Evolutionary conservation across 805 yeast species (phyloP), one percentile per base, ranked within the genome.

Genomic region (Wickerhamiella azymoides): DNA sequence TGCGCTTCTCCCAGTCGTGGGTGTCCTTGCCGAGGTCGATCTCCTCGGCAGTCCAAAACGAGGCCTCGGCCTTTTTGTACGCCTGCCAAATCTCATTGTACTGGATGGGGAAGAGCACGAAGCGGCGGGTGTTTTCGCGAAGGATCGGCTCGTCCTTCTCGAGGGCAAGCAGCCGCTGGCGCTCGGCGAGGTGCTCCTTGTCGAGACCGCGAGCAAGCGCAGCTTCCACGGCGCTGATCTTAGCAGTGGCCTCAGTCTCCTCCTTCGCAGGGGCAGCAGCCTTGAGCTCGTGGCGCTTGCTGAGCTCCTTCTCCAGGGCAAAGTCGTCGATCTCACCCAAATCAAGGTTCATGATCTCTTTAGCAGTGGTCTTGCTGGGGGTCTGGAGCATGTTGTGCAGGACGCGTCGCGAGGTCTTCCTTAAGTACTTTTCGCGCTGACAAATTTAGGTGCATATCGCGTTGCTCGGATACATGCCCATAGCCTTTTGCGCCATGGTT

Each of bases 31-130:
- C 79, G 53, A 89, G 76, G 67, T 89, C 98, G 54, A 89, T 86
- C 70, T 92, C 98, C 71, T 89, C 98, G 40, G 97, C 96, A 36
- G 97, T 92, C 98, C 98, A 89, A 75, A 89, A 89, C 5, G 97
- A 89, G 13, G 98, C 98, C 73, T 92, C 98, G 43, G 97, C 96
- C 69, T 89, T 85, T 73, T 89, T 89, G 70, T 89, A 89, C 73
- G 93, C 88, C 67, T 89, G 95, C 97, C 97, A 89, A 64, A 89
- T 84, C 69, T 89, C 97, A 63, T 88, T 89, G 71, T 86, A 92
- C 68, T 84, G 82, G 69, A 89, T 85, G 55, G 98, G 98, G 77
- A 88, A 88, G 50, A 89, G 70, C 44, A 92, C 96, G 59, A 84
- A 86, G 62, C 98, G 79, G 60, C 77, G 76, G 56, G 76, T 77